Evolutionary conservation across 495 filamentous ascomycete genomes (phyloP), one percentile per base, ranked within the genome.

Genomic region (Thermothielavioides terrestris): DNA sequence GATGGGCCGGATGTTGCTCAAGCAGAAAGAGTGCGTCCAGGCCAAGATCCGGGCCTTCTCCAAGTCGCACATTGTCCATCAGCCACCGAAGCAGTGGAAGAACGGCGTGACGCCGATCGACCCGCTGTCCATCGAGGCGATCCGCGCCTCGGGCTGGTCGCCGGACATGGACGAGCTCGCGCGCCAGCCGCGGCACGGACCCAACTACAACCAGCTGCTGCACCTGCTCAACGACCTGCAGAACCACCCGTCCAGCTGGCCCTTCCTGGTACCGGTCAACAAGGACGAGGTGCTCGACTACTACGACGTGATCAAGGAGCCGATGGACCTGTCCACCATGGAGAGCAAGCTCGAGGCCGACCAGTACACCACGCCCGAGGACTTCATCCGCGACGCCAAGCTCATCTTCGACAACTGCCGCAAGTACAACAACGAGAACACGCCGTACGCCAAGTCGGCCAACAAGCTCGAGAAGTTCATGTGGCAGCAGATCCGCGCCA

Each of bases 241-340:
- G 66, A 97, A 95, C 62, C 88, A 94, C 65, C 79, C 79, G 54
- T 82, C 83, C 9, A 84, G 86, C 11, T 97, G 94, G 92, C 94
- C 94, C 2, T 97, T 98, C 72, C 78, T 89, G 7, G 80, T 88
- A 40, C 92, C 92, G 4, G 92, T 98, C 50, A 96, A 94, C 57
- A 82, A 83, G 50, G 92, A 98, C 51, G 92, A 97, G 54, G 92
- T 98, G 0, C 79, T 83, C 1, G 94, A 98, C 62, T 98, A 98
- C 71, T 98, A 97, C 72, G 88, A 94, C 55, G 91, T 97, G 32
- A 97, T 98, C 72, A 86, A 89, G 64, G 88, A 95, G 67, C 94
- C 92, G 11, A 98, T 98, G 92, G 92, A 98, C 64, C 72, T 98
- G 34, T 81, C 77, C 23, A 95, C 91, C 9, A 97, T 98, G 94